Base-by-base conservation (phyloP, 192 early-diverging fungal species). In the Entomortierella parvispora region DNA sequence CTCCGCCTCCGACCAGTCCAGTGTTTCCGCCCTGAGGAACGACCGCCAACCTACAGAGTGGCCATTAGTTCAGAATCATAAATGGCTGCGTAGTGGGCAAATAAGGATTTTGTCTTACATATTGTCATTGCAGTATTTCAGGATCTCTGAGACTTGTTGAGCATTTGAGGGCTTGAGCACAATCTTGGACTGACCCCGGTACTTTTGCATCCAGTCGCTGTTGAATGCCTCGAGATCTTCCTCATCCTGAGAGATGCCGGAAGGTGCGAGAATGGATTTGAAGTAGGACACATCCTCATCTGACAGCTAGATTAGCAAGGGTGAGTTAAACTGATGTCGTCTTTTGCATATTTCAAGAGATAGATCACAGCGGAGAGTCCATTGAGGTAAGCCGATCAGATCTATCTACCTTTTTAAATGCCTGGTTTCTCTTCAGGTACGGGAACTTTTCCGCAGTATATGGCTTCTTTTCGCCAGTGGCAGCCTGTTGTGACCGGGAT, bases 1-100 rank as follows among this genome's bases (percentile, higher is more conserved):
- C 93, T 45, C 92, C 91, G 33, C 98, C 98, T 62, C 81, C 97
- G n/a, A 98, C 97, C 25, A 99, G 86, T 37, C 96, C 97, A 3
- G 96, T 99, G 83, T 99, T 99, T 48, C 97, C 98, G 55, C 98
- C 97, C 81, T 99, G 98, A 43, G 98, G 96, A 18, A 96, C 95
- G 31, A 99, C 93, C 7, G 98, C 97, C 33, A 99, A 81, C 33
- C 69, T 83, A 64, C 32, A 22, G 2, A 46, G 11, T 11, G 9
- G 23, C n/a, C n/a, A n/a, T n/a, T n/a, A n/a, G n/a, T n/a, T n/a
- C n/a, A n/a, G n/a, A n/a, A n/a, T n/a, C n/a, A n/a, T n/a, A n/a
- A n/a, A n/a, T n/a, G n/a, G n/a, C n/a, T n/a, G n/a, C n/a, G n/a
- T n/a, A n/a, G n/a, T n/a, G n/a, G n/a, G n/a, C n/a, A n/a, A n/a